Percentiles rank a stretch among this genome's conserved stretches.
Conservation (phyloP, 2,329 filamentous ascomycete species). For the Pseudocercospora fuligena region DNA sequence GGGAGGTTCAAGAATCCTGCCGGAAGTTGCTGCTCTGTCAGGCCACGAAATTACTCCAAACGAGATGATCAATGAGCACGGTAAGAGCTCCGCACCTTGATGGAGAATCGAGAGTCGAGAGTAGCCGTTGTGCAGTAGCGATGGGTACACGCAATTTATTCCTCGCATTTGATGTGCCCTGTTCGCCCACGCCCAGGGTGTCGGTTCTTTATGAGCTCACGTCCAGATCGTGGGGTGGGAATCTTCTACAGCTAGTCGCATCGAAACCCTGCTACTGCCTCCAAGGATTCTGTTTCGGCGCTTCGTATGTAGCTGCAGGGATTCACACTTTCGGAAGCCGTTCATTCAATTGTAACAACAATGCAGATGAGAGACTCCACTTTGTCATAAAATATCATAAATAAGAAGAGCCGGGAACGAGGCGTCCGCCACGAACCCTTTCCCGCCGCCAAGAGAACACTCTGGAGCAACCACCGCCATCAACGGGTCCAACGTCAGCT, state of each 20-base stretch:
- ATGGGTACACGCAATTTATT: neutral
- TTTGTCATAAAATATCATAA: neutral
- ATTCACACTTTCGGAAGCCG: conserved; percentile 7
- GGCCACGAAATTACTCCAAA: neutral
- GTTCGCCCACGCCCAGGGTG: neutral
- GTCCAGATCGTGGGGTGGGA: conserved; percentile 2
- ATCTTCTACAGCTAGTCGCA: neutral
- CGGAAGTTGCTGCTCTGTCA: neutral
- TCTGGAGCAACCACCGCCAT: conserved; percentile 1
- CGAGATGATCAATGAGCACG: neutral
- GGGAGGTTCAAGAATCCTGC: neutral
- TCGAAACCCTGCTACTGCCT: neutral
- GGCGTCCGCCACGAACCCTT: neutral
- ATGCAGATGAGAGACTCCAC: neutral
- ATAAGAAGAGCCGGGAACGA: conserved; percentile 5
- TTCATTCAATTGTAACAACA: conserved; percentile 5
- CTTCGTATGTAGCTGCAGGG: conserved; percentile 7
- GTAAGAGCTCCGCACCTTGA: neutral
- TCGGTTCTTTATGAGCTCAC: conserved; percentile 4
- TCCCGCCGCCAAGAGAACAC: neutral
- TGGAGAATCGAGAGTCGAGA: neutral
- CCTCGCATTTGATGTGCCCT: neutral
- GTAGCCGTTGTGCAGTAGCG: neutral
- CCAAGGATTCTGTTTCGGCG: conserved; percentile 2
- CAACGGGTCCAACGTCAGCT: conserved; percentile 5